phyloP scores from a whole-genome alignment of 768 basidiomycete genomes.

The Fomitopsis serialis region DNA sequence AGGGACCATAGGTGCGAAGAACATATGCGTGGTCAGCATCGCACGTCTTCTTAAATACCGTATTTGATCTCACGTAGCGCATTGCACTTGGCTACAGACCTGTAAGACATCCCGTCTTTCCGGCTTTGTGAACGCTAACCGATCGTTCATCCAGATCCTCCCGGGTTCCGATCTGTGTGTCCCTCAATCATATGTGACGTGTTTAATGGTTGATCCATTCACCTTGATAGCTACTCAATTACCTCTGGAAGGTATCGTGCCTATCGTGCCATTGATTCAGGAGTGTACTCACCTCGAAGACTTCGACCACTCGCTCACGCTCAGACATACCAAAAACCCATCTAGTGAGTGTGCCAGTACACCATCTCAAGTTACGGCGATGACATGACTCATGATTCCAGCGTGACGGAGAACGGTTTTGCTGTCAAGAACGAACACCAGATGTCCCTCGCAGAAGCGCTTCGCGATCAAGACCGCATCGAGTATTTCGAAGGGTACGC shows the following conservation, averaged over 20 bases:
- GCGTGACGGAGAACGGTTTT: slow-evolving; percentile 43
- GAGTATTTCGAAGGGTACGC: slow-evolving; percentile 35
- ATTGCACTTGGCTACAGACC: slow-evolving; percentile 31
- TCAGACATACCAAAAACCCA: slow-evolving; percentile 32
- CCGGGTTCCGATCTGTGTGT: slow-evolving; percentile 27
- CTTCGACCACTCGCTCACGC: neutral
- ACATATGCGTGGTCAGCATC: neutral
- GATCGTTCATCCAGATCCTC: slow-evolving; percentile 20
- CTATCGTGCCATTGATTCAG: too few relatives aligned
- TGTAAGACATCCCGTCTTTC: slow-evolving; percentile 18
- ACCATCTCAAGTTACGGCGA: neutral
- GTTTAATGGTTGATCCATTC: too few relatives aligned
- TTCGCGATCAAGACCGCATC: slow-evolving; percentile 34
- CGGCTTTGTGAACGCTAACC: neutral
- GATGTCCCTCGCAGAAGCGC: slow-evolving; percentile 27
- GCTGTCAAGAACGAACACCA: slow-evolving; percentile 33
- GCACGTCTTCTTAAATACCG: neutral
- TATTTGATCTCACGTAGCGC: slow-evolving; percentile 19
- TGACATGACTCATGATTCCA: slow-evolving; percentile 2
- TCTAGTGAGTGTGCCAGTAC: slow-evolving; percentile 22
- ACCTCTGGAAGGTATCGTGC: slow-evolving; percentile 32
- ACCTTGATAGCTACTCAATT: slow-evolving; percentile 28
- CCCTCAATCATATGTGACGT: neutral
- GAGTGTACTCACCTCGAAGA: neutral
- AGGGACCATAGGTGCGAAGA: slow-evolving; percentile 48